These are phyloP conservation scores for Scenedesmus sp. DNA, from an alignment of 163 green algal genomes.

Conservation along the genomic window DNA sequence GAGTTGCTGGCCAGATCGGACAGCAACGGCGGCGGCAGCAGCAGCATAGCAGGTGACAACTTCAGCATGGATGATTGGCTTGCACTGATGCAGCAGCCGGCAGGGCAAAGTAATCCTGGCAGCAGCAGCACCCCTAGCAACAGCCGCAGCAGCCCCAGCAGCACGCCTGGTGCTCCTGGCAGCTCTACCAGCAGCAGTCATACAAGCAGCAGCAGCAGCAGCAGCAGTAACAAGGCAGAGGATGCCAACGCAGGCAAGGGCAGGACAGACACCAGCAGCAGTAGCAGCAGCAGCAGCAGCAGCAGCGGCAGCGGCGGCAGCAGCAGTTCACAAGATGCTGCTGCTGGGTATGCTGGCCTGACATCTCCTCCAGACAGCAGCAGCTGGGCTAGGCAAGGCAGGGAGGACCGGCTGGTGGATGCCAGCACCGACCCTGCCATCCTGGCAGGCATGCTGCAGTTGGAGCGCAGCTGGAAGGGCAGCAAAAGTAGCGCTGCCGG, in stretches of 20 bases:
- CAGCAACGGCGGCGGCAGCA: conserved; percentile 10
- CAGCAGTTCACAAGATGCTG: background rate
- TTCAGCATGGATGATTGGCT: conserved; percentile 19
- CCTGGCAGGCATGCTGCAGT: conserved; percentile 10
- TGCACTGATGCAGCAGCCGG: background rate
- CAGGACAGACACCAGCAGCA: too few relatives aligned
- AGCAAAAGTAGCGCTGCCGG: background rate
- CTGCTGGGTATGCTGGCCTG: background rate
- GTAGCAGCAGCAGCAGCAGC: conserved; percentile 1
- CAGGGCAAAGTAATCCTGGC: background rate
- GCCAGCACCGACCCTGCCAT: conserved; percentile 4
- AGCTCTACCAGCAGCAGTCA: background rate
- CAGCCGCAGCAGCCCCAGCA: background rate
- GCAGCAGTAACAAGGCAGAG: background rate
- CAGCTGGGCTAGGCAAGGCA: background rate
- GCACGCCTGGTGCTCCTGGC: background rate
- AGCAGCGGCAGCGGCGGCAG: background rate
- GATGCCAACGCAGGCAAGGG: too few relatives aligned
- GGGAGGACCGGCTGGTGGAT: background rate
- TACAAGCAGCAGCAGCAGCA: too few relatives aligned
- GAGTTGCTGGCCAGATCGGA: background rate
- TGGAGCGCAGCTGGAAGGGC: conserved; percentile 44
- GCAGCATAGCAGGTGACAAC: background rate
- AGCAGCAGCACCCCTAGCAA: background rate
- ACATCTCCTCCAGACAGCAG: background rate